Evolutionary conservation across 2,329 filamentous ascomycete species (phyloP).

Genomic region (Hymenoscyphus repandus): DNA sequence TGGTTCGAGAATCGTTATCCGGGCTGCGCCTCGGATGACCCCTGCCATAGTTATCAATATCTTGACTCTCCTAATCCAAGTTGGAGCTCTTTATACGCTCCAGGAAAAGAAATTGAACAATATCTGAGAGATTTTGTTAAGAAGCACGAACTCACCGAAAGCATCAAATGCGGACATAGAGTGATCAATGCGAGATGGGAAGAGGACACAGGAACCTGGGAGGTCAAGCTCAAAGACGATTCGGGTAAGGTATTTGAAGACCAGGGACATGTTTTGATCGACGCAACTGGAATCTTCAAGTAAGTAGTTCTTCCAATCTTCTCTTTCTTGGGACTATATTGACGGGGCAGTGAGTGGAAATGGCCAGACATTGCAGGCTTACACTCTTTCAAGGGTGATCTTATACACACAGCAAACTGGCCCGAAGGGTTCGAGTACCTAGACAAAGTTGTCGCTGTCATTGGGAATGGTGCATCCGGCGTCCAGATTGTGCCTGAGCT

Average conservation of each 20-base stretch:
- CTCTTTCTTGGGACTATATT: neutral
- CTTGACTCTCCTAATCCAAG: constrained; percentile 11
- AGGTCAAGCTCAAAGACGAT: constrained; percentile 9
- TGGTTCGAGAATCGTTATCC: constrained; percentile 21
- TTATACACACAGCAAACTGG: constrained; percentile 59
- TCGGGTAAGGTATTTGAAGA: constrained; percentile 39
- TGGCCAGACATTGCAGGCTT: constrained; percentile 56
- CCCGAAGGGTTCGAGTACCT: constrained; percentile 42
- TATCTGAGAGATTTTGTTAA: constrained; percentile 14
- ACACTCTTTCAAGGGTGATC: constrained; percentile 36
- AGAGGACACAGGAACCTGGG: constrained; percentile 7
- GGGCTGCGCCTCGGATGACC: constrained; percentile 15
- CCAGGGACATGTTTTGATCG: constrained; percentile 43
- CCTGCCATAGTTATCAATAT: constrained; percentile 14
- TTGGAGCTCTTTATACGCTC: constrained; percentile 15
- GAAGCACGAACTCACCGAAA: constrained; percentile 7
- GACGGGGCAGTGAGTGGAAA: constrained; percentile 44
- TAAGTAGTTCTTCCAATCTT: constrained; percentile 27
- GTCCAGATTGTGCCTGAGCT: constrained; percentile 47
- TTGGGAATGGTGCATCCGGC: constrained; percentile 46
- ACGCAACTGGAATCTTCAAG: constrained; percentile 50
- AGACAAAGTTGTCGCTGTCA: constrained; percentile 42
- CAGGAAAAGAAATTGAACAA: constrained; percentile 12
- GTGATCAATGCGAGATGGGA: constrained; percentile 8
- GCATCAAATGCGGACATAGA: constrained; percentile 5